Evolutionary conservation across 208 protist genomes (phyloP).

Genomic region (Acanthamoeba royreba): DNA sequence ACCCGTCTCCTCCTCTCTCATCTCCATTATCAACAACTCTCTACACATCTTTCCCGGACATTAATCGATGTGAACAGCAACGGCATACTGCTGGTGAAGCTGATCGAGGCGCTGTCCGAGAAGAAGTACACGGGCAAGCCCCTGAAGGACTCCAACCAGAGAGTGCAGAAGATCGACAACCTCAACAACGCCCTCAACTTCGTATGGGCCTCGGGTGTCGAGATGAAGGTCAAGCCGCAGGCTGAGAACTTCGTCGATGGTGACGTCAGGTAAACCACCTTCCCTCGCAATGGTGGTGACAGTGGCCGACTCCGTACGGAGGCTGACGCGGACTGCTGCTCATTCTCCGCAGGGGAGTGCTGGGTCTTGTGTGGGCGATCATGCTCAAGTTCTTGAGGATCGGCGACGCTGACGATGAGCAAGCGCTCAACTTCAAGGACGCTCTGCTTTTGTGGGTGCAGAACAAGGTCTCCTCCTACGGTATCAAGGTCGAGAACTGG

Average conservation of each 20-base stretch:
- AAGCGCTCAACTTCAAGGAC: slow-evolving; percentile 28
- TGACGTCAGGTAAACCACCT: background rate
- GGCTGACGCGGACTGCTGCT: background rate
- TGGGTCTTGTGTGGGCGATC: slow-evolving; percentile 22
- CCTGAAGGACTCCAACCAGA: background rate
- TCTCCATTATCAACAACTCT: background rate
- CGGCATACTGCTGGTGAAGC: background rate
- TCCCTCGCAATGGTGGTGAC: background rate
- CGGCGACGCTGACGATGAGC: background rate
- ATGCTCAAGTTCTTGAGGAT: slow-evolving; percentile 48
- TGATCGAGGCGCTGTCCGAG: slow-evolving; percentile 18
- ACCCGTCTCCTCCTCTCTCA: background rate
- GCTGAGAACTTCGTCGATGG: slow-evolving; percentile 48
- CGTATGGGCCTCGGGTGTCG: slow-evolving; percentile 40
- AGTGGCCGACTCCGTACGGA: background rate
- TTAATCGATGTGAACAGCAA: background rate
- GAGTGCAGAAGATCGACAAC: slow-evolving; percentile 43
- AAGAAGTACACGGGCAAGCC: slow-evolving; percentile 33
- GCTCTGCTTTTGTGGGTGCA: slow-evolving; percentile 52
- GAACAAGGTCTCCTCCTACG: slow-evolving; percentile 39
- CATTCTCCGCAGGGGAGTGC: background rate
- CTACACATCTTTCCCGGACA: too few species aligned
- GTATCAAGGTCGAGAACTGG: slow-evolving; percentile 43
- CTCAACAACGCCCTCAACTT: slow-evolving; percentile 40
- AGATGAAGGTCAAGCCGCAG: slow-evolving; percentile 34